phyloP scores from a whole-genome alignment of 805 yeast species.

The Zygosaccharomyces gambellarensis region DNA sequence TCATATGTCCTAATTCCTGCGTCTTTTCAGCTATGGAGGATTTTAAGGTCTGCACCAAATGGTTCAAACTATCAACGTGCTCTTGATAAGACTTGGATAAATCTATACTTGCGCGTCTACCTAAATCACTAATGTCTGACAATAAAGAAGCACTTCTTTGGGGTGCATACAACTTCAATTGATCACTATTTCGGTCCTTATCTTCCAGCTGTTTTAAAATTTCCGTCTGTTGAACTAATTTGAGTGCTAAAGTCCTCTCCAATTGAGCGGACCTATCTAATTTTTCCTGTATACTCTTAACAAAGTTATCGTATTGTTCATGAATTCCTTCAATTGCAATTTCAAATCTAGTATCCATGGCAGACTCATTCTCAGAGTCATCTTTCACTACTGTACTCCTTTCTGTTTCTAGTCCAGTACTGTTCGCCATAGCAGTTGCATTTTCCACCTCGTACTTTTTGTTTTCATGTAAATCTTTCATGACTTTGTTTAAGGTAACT shows the following conservation, averaged over 20 bases:
- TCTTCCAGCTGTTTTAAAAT: constrained; percentile 10
- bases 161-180: neutral
- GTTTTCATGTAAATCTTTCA: constrained; percentile 8
- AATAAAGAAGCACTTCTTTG: neutral
- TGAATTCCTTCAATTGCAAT: constrained; percentile 28
- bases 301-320: constrained; percentile 28
- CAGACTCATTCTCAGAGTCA: constrained; percentile 9
- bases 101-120: constrained; percentile 11
- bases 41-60: constrained; percentile 14
- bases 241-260: constrained; percentile 18
- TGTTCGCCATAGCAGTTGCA: constrained; percentile 18
- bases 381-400: neutral
- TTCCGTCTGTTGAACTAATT: constrained; percentile 22
- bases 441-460: neutral
- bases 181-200: neutral
- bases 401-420: constrained; percentile 15
- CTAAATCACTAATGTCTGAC: constrained; percentile 9
- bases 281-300: constrained; percentile 24
- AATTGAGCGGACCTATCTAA: constrained; percentile 18
- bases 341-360: constrained; percentile 26
- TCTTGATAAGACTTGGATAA: constrained; percentile 17
- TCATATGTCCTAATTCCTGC: constrained; percentile 9
- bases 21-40: constrained; percentile 15
- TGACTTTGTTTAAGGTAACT: constrained; percentile 16
- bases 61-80: constrained; percentile 18